These are phyloP conservation scores for Smittium mucronatum DNA, from an alignment of 371 early-diverging fungal genomes.

Conservation along the genomic window DNA sequence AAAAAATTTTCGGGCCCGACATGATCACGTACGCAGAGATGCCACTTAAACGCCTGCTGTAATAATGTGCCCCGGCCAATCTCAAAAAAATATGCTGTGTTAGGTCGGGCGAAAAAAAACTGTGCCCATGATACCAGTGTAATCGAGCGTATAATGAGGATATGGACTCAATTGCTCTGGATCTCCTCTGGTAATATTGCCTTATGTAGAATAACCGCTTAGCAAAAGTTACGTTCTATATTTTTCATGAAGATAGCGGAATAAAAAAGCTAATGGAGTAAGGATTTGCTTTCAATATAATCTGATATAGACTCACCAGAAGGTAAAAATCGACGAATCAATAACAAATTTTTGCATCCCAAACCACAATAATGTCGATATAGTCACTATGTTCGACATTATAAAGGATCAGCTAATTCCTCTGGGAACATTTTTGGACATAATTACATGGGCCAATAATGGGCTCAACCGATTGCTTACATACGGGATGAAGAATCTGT, in stretches of 20 bases:
- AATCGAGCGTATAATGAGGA: not conserved
- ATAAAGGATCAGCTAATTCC: not conserved
- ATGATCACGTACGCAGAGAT: too few relatives aligned
- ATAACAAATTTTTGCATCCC: constrained; percentile 1
- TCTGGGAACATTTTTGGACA: not conserved
- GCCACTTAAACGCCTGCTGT: too few relatives aligned
- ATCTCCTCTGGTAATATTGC: not conserved
- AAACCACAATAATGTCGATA: not conserved
- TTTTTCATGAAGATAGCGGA: not conserved
- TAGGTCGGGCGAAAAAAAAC: too few relatives aligned
- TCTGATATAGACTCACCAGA: not conserved
- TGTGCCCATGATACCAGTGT: not conserved
- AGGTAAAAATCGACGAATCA: not conserved
- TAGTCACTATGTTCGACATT: not conserved
- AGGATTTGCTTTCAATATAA: not conserved
- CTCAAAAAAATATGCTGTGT: too few relatives aligned
- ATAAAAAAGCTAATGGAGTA: not conserved
- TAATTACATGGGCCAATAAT: not conserved
- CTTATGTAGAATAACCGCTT: not conserved
- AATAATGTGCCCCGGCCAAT: too few relatives aligned
- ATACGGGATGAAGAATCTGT: not conserved
- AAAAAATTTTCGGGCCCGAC: too few relatives aligned
- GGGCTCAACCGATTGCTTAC: not conserved
- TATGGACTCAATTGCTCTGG: not conserved
- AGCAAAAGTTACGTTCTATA: not conserved